Evolutionary conservation across 148 eudicot genomes (phyloP).

Genomic region (Chenopodium album): DNA sequence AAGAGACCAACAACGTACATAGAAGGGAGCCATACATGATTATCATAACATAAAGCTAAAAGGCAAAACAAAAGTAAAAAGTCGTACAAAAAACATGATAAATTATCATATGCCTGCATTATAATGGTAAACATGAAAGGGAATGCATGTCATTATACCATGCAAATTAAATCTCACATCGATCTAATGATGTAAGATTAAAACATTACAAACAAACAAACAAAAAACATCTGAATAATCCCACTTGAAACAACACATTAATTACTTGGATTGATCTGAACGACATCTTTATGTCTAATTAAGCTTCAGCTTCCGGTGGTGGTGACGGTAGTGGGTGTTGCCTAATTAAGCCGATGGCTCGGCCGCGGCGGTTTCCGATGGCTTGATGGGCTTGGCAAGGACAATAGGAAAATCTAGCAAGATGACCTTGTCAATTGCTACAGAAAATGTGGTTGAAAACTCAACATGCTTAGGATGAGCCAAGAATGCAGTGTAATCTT

Average conservation of each 20-base stretch:
- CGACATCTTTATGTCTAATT: background rate
- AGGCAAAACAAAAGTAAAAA: background rate
- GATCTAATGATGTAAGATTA: background rate
- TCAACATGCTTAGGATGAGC: conserved; percentile 74
- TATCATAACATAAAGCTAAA: background rate
- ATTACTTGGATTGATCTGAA: background rate
- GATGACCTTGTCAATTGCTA: conserved; percentile 63
- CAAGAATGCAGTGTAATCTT: conserved; percentile 49
- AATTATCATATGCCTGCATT: background rate
- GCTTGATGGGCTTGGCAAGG: conserved; percentile 46
- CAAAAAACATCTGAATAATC: background rate
- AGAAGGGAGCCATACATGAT: background rate
- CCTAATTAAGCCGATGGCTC: conserved; percentile 1
- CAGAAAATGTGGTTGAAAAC: conserved; percentile 58
- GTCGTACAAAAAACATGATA: background rate
- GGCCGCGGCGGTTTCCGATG: background rate
- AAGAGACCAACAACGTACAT: no score
- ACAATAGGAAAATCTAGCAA: conserved; percentile 74
- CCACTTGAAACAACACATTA: background rate
- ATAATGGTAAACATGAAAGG: background rate
- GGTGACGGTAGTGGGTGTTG: background rate
- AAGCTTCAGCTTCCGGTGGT: background rate
- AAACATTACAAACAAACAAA: no score
- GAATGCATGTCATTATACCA: background rate
- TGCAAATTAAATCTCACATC: background rate